Conservation (phyloP, 352 stramenopile genomes). For the Phytophthora quininea region DNA sequence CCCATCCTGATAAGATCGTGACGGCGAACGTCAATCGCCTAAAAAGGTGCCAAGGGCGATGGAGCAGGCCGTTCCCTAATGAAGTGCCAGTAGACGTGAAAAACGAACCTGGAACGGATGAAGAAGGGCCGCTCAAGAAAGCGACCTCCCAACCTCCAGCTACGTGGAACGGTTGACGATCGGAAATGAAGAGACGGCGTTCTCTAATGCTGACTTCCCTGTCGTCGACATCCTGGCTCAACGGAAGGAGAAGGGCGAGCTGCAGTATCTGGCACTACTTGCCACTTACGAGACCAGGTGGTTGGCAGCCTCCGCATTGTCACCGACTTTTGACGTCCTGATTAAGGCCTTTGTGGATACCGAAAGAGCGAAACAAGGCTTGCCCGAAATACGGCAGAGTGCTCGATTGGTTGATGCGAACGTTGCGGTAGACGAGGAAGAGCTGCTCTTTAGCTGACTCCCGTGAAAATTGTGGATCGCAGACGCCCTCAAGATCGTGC, state of each 20-base stretch:
- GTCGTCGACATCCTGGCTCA: slow-evolving; percentile 6
- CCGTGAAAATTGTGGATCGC: too few species aligned
- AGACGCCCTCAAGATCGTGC: too few species aligned
- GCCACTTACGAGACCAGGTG: slow-evolving; percentile 3
- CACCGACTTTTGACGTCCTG: background rate
- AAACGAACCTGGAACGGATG: background rate
- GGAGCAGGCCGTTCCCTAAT: background rate
- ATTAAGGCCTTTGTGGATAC: background rate
- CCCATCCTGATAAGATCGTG: background rate
- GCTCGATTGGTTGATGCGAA: slow-evolving; percentile 1
- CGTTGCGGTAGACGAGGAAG: background rate
- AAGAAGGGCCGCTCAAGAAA: background rate
- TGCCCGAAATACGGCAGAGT: background rate
- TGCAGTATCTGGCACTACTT: slow-evolving; percentile 3
- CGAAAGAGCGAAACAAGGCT: background rate
- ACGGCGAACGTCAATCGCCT: slow-evolving; percentile 4
- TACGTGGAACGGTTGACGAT: slow-evolving; percentile 10
- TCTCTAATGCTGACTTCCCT: background rate
- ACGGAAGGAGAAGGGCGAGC: background rate
- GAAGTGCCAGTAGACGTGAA: background rate
- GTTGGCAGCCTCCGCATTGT: background rate
- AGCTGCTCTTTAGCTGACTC: slow-evolving; percentile 6
- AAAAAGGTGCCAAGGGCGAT: background rate
- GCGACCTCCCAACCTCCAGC: background rate
- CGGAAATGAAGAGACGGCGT: slow-evolving; percentile 2